These are phyloP conservation scores for Vanilla planifolia DNA, from an alignment of 106 monocot species.

Conservation along the genomic window DNA sequence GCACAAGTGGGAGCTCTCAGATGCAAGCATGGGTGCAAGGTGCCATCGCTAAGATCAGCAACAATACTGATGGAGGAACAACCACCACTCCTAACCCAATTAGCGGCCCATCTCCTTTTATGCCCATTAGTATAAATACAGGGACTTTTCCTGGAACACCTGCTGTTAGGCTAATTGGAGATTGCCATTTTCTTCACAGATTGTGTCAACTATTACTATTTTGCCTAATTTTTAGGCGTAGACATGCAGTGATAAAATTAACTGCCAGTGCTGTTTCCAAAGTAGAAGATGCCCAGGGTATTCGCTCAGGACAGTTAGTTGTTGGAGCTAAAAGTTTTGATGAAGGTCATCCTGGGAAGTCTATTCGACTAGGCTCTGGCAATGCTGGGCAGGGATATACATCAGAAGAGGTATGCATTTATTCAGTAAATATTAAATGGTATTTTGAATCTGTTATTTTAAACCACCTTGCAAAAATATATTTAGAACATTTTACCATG, in stretches of 20 bases:
- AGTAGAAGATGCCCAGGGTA: constrained; percentile 59
- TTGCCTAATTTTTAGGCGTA: constrained; percentile 81
- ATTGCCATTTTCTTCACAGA: constrained; percentile 97
- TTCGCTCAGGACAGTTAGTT: constrained; percentile 48
- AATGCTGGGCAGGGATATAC: constrained; percentile 99
- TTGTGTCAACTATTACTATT: constrained; percentile 90
- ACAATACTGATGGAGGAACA: constrained; percentile 66
- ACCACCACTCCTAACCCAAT: constrained; percentile 56
- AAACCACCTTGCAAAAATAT: too few relatives aligned
- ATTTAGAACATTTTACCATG: too few relatives aligned
- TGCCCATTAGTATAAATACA: constrained; percentile 97
- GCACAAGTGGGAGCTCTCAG: constrained; percentile 68
- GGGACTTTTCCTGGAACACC: constrained; percentile 99
- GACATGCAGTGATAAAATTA: constrained; percentile 32
- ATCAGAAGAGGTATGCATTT: constrained; percentile 98
- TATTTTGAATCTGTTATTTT: too few relatives aligned
- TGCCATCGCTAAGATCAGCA: constrained; percentile 95
- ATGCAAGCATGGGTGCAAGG: constrained; percentile 99
- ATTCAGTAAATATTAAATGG: too few relatives aligned
- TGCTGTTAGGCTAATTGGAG: constrained; percentile 96
- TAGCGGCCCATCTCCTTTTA: constrained; percentile 58
- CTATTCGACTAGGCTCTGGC: constrained; percentile 69
- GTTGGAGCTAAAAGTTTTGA: constrained; percentile 68
- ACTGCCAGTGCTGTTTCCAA: constrained; percentile 38
- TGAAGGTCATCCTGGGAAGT: constrained; percentile 48